Percentiles rank a stretch among this genome's conserved stretches.
phyloP scores from a whole-genome alignment of 164 flowering plant genomes.

The Houttuynia cordata region DNA sequence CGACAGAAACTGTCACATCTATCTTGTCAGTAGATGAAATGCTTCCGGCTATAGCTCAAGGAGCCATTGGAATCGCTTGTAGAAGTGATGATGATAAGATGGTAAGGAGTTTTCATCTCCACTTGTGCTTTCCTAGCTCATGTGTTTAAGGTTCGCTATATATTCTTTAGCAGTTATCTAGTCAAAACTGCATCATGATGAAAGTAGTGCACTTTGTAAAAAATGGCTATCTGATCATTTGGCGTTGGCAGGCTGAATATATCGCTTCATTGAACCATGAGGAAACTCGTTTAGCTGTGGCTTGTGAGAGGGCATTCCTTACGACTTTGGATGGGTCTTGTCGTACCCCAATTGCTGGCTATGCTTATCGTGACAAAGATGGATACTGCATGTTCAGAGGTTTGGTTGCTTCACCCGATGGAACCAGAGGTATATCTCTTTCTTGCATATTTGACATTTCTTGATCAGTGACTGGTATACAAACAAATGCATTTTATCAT shows the following conservation, averaged over 20 bases:
- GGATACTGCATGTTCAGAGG: slow-evolving; percentile 82
- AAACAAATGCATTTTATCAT: too few species aligned
- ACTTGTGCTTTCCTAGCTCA: background rate
- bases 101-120: slow-evolving; percentile 32
- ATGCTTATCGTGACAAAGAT: slow-evolving; percentile 53
- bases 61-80: slow-evolving; percentile 98
- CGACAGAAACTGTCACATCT: slow-evolving; percentile 77
- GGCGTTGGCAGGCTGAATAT: slow-evolving; percentile 45
- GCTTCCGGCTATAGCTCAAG: slow-evolving; percentile 99
- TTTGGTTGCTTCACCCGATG: slow-evolving; percentile 95
- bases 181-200: too few species aligned
- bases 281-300: slow-evolving; percentile 85
- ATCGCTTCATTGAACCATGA: slow-evolving; percentile 83
- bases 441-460: background rate
- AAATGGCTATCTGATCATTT: background rate
- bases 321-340: slow-evolving; percentile 87
- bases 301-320: slow-evolving; percentile 92
- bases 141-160: background rate
- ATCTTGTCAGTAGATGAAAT: slow-evolving; percentile 79
- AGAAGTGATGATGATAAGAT: slow-evolving; percentile 74
- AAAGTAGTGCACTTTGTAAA: background rate
- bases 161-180: background rate
- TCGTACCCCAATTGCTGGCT: slow-evolving; percentile 96
- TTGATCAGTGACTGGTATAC: background rate
- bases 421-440: slow-evolving; percentile 52